Evolutionary conservation across 2,329 filamentous ascomycete genomes (phyloP), one percentile per base, ranked within the genome.

Genomic region (Colletotrichum lupini): DNA sequence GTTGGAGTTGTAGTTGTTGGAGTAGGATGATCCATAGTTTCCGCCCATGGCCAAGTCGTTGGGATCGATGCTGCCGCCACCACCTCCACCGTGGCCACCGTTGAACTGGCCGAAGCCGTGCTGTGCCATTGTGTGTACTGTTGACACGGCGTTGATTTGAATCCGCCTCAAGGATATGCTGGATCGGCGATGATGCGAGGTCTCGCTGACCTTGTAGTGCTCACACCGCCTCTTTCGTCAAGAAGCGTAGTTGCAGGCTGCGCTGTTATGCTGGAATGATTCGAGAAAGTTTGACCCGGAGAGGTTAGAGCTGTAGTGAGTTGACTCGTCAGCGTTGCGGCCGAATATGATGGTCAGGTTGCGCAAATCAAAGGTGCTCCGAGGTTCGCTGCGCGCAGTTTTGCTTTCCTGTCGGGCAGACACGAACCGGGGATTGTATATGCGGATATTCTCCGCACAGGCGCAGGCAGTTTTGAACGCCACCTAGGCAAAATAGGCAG

Each of bases 31-130:
- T 49, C 89, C 87, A 80, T 88, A 92, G 72, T 87, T 86, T 76
- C 87, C 87, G 16, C 83, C 81, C 91, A 96, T 94, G 77, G 91
- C 91, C 73, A 98, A 88, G 75, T 97, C 94, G 74, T 94, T 96
- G 12, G 96, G 96, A 80, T 98, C 94, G 79, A 98, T 92, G 79
- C 89, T 89, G 64, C 83, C 88, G 75, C 58, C 59, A 56, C 61
- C 57, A 76, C 58, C 59, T 57, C 61, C 57, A 61, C 88, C 87
- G 76, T 88, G 87, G 78, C 84, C 83, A 76, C 87, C 87, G 77
- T 84, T 85, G 79, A 90, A 90, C 76, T 89, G 87, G 79, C 84
- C 84, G 81, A 90, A 91, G 77, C 84, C 83, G 83, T 89, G 87
- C 67, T 89, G 87, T 77, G 88, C 86, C 88, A 90, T 90, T 74